Percentiles rank a stretch among this genome's conserved stretches.
Conservation (phyloP, 1,284 basidiomycete genomes). For the Tremellales sp. region DNA sequence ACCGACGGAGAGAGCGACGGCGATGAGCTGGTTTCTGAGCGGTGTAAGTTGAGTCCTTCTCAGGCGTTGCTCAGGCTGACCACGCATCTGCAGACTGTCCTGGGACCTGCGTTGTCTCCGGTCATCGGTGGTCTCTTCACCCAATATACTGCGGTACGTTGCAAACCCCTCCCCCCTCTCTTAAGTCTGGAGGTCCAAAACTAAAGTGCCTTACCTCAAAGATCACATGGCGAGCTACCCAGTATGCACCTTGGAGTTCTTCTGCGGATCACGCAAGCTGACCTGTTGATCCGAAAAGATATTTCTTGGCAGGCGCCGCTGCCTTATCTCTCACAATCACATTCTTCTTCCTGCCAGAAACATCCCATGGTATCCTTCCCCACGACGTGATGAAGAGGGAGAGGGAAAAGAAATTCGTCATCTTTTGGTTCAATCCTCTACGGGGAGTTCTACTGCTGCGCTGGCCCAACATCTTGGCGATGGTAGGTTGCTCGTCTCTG, state of each 20-base stretch:
- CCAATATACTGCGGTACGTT: conserved; percentile 41
- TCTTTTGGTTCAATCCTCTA: conserved; percentile 62
- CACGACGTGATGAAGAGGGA: conserved; percentile 30
- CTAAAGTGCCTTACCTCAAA: neutral
- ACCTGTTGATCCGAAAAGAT: too few relatives aligned
- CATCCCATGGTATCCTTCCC: conserved; percentile 55
- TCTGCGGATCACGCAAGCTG: neutral
- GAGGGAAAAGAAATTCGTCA: conserved; percentile 44
- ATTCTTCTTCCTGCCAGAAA: conserved; percentile 63
- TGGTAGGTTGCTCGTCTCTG: conserved; percentile 52
- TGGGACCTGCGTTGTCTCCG: conserved; percentile 46
- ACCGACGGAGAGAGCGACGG: conserved; percentile 59
- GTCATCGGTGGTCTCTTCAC: conserved; percentile 47
- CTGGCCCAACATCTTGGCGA: conserved; percentile 58
- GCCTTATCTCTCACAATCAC: conserved; percentile 53
- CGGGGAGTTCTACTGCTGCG: conserved; percentile 54
- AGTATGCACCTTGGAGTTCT: conserved; percentile 51
- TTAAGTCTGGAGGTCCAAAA: too few relatives aligned
- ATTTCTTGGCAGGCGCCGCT: conserved; percentile 50
- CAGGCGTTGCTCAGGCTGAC: conserved; percentile 10
- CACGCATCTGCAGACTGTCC: conserved; percentile 7
- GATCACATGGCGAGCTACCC: conserved; percentile 63
- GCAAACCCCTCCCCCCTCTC: neutral
- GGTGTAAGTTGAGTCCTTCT: conserved; percentile 47
- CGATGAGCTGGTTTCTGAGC: conserved; percentile 60